These are phyloP conservation scores for Peterozyma toletana DNA, from an alignment of 805 yeast genomes.

Conservation along the genomic window DNA sequence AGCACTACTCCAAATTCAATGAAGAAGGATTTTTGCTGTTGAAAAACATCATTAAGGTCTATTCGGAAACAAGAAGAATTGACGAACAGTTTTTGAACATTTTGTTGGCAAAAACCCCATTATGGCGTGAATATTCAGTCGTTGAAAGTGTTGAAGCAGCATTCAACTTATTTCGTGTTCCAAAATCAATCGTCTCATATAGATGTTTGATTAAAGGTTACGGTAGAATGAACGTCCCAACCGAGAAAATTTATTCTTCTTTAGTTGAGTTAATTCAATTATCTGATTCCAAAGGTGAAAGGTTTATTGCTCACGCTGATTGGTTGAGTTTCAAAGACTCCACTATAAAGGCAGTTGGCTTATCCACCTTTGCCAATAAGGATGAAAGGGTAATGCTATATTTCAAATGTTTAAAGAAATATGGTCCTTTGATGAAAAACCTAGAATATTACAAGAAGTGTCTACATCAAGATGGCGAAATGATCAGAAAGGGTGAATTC, in stretches of 20 bases:
- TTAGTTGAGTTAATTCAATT: conserved; percentile 26
- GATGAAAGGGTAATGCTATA: conserved; percentile 45
- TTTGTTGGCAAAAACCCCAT: conserved; percentile 54
- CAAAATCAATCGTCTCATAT: conserved; percentile 61
- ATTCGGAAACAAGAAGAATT: conserved; percentile 48
- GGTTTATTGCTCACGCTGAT: conserved; percentile 72
- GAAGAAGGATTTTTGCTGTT: conserved; percentile 45
- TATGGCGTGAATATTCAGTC: conserved; percentile 63
- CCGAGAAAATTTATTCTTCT: conserved; percentile 40
- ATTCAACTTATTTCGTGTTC: conserved; percentile 49
- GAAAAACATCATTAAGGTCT: conserved; percentile 46
- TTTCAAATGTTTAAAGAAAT: conserved; percentile 45
- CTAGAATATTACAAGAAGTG: conserved; percentile 38
- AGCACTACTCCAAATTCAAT: conserved; percentile 41
- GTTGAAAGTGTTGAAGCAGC: conserved; percentile 57
- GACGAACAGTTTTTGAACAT: conserved; percentile 84
- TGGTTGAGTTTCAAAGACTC: conserved; percentile 83
- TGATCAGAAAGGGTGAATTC: conserved; percentile 18
- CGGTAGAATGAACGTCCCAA: conserved; percentile 52
- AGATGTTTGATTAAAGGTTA: conserved; percentile 68
- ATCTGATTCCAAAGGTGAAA: conserved; percentile 45
- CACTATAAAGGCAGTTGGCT: conserved; percentile 41
- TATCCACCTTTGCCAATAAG: conserved; percentile 17
- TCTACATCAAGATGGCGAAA: conserved; percentile 35
- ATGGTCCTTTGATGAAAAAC: conserved; percentile 39